Evolutionary conservation across 805 yeast species (phyloP).

Genomic region (Lipomyces chichibuensis): DNA sequence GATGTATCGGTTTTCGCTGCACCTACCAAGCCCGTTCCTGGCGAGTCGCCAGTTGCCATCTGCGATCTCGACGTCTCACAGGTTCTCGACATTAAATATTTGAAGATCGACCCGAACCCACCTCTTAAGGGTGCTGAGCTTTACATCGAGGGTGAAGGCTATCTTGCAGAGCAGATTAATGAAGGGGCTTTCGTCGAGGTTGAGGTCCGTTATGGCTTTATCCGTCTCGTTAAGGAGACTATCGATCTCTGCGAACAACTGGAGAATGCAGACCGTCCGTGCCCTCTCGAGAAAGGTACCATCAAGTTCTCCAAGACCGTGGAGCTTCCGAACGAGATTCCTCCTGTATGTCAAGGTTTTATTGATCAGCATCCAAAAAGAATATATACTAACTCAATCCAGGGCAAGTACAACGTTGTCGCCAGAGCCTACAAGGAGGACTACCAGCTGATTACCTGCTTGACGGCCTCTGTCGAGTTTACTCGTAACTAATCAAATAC

Average conservation of each 20-base stretch:
- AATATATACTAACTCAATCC: background rate
- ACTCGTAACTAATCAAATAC: conserved; percentile 9
- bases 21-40: conserved; percentile 67
- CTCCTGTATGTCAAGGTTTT: conserved; percentile 60
- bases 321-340: conserved; percentile 86
- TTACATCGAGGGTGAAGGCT: conserved; percentile 76
- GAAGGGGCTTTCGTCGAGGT: conserved; percentile 96
- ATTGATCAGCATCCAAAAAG: background rate
- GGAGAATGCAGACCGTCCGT: conserved; percentile 76
- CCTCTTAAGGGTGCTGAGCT: conserved; percentile 84
- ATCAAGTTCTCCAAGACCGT: conserved; percentile 70
- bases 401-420: conserved; percentile 71
- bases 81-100: conserved; percentile 60
- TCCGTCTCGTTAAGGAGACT: conserved; percentile 84
- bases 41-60: conserved; percentile 79
- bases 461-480: conserved; percentile 52
- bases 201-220: conserved; percentile 89
- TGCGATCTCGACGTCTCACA: conserved; percentile 74
- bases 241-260: conserved; percentile 90
- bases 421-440: conserved; percentile 90
- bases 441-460: conserved; percentile 80
- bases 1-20: conserved; percentile 1
- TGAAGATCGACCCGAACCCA: conserved; percentile 79
- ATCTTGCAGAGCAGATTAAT: conserved; percentile 55
- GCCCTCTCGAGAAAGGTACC: conserved; percentile 77